phyloP scores from a whole-genome alignment of 305 asterid species.

The Fraxinus baroniana region DNA sequence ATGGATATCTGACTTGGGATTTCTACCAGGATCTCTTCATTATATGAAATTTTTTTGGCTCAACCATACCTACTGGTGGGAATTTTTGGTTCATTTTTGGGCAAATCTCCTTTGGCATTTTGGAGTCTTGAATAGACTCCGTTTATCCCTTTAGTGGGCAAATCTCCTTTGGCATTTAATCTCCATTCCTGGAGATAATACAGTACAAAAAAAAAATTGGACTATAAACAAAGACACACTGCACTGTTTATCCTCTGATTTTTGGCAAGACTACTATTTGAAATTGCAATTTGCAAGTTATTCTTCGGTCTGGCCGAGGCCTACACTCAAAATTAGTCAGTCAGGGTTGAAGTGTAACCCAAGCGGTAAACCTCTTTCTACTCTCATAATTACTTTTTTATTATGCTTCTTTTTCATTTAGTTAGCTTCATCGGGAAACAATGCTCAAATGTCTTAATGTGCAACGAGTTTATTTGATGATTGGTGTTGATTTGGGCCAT shows the following conservation, averaged over 20 bases:
- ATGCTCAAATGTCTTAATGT: not conserved
- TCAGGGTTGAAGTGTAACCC: slow-evolving; percentile 12
- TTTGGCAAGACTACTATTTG: slow-evolving; percentile 5
- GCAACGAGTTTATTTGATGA: not conserved
- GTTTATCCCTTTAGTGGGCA: slow-evolving; percentile 46
- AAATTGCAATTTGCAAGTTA: slow-evolving; percentile 8
- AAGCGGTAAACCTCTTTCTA: slow-evolving; percentile 28
- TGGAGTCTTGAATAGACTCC: slow-evolving; percentile 41
- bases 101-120: slow-evolving; percentile 52
- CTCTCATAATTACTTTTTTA: not conserved
- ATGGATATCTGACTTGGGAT: slow-evolving; percentile 17
- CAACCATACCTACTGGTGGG: slow-evolving; percentile 26
- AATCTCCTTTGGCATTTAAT: slow-evolving; percentile 84
- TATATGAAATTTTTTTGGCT: slow-evolving; percentile 11
- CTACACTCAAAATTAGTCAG: slow-evolving; percentile 9
- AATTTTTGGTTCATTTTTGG: slow-evolving; percentile 30
- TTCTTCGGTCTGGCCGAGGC: slow-evolving; percentile 17
- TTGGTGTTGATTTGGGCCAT: slow-evolving; percentile 3
- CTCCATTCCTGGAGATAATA: slow-evolving; percentile 60
- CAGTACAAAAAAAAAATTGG: slow-evolving; percentile 3
- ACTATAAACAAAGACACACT: slow-evolving; percentile 4
- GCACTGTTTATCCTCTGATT: not conserved
- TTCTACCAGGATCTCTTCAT: slow-evolving; percentile 14
- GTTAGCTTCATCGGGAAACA: not conserved
- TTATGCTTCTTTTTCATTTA: not conserved